phyloP scores from a whole-genome alignment of 176 grass and related monocot genomes.

The Tuctoria greenei region DNA sequence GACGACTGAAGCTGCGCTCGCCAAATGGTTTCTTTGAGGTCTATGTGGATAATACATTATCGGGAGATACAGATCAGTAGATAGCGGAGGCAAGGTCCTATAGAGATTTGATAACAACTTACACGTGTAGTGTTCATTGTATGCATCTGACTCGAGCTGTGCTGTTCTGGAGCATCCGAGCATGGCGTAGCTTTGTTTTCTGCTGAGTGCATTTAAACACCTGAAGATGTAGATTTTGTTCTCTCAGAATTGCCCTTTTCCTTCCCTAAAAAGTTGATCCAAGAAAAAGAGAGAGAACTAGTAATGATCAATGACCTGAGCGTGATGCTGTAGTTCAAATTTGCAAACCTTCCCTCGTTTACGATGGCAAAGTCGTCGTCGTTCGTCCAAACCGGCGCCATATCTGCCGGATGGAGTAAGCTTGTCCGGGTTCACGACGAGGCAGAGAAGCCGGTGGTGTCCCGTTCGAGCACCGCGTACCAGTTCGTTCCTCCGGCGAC shows the following conservation, averaged over 20 bases:
- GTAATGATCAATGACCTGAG: too few species aligned
- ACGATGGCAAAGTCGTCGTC: too few species aligned
- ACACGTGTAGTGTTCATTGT: not conserved
- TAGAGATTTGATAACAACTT: constrained; percentile 10
- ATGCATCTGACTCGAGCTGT: not conserved
- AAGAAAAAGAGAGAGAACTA: too few species aligned
- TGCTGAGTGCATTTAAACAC: not conserved
- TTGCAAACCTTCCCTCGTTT: too few species aligned
- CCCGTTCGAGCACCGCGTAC: too few species aligned
- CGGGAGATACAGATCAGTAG: not conserved
- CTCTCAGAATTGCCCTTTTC: not conserved
- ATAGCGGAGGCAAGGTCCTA: not conserved
- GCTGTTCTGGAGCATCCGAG: not conserved
- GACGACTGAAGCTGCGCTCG: constrained; percentile 46
- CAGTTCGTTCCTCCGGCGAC: too few species aligned
- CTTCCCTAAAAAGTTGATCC: too few species aligned
- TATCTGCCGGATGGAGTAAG: too few species aligned
- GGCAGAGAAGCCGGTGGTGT: too few species aligned
- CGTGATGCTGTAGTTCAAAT: too few species aligned
- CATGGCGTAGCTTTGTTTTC: not conserved
- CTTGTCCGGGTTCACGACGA: too few species aligned
- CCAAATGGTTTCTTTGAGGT: constrained; percentile 10
- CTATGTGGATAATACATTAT: constrained; percentile 29
- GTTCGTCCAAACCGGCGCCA: too few species aligned
- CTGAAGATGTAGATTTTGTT: not conserved